Base-by-base conservation (phyloP, 83 land plant species). In the Thuja plicata region DNA sequence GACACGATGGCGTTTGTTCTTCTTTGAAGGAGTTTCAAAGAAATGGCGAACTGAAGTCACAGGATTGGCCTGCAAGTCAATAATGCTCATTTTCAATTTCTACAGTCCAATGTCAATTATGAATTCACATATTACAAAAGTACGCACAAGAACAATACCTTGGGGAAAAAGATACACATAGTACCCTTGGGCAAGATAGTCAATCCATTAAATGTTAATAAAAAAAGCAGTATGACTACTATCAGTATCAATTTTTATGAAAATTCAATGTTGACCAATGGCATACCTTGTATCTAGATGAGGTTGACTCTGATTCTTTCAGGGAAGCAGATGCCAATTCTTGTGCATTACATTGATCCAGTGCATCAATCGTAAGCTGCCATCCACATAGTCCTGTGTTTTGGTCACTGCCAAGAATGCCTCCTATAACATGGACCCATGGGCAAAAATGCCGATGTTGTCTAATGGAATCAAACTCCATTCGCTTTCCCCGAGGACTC, bases 401-500 rank as follows among this genome's bases (percentile, higher is more conserved):
- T 60, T 60, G 34, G 30, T 86, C 73, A 35, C 87, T 52, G 35
- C n/a, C 71, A 32, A 37, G 43, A 46, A 48, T 19, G 60, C 71
- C 66, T 16, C 35, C 86, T 79, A 87, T 48, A 54, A 89, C 91
- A 24, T 84, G 60, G 85, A 95, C 92, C 96, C 96, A 95, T 3
- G 95, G 93, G 88, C 96, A 95, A 89, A 93, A 95, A 74, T 93
- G 92, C 87, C 96, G 85, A 76, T 95, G 96, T 86, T 95, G 96
- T 87, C 71, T 90, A 40, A 95, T 91, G 46, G 96, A 95, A 91
- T 95, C 93, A 88, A 95, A 94, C 87, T 90, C 90, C 88, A 87
- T 74, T 21, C 19, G 84, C 88, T 90, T 86, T 32, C 76, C 87
- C 37, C 19, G 1, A 16, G 12, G 45, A 30, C 30, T 87, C 83